Evolutionary conservation across 257 asterid genomes (phyloP), one percentile per base, ranked within the genome.

Genomic region (Eucommia ulmoides): DNA sequence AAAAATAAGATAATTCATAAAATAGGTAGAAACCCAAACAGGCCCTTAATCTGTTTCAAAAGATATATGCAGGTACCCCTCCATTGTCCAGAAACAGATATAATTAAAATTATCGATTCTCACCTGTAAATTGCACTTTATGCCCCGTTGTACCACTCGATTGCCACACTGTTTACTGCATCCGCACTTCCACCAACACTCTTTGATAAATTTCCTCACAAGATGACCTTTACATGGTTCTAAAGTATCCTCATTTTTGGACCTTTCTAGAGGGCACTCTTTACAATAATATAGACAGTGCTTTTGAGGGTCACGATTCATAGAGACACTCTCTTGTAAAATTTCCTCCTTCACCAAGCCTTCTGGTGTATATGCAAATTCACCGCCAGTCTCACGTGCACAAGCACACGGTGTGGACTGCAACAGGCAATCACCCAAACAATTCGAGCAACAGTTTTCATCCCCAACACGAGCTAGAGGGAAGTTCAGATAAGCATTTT

Each of bases 101-200:
- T 1, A 18, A 17, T 16, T 8, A 4, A 42, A 1, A 42, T 2
- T 2, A 45, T 41, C 56, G 23, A 42, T 33, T 52, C 77, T 72
- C 52, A 88, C 95, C 92, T 88, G 82, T 63, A 88, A 56, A 20
- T 78, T 74, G 49, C 74, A 67, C 20, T 83, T 52, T 57, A 83
- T 83, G 49, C 94, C 91, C 49, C 93, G 67, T 54, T 81, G 94
- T 23, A 81, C 91, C 19, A 87, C 85, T 47, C 94, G 76, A 55
- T 87, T 87, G 29, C 91, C 94, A 64, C 97, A 87, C 41, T 53
- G 41, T 80, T 68, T 75, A 25, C 33, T 58, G 68, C 97, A 88
- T 42, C 94, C 85, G 42, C 97, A 88, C 68, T 81, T 88, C 51
- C 68, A 74, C 95, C 95, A 83, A 64, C 95, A 88, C 48, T 88